phyloP scores from a whole-genome alignment of 148 eudicot species.

The Diospyros lotus region DNA sequence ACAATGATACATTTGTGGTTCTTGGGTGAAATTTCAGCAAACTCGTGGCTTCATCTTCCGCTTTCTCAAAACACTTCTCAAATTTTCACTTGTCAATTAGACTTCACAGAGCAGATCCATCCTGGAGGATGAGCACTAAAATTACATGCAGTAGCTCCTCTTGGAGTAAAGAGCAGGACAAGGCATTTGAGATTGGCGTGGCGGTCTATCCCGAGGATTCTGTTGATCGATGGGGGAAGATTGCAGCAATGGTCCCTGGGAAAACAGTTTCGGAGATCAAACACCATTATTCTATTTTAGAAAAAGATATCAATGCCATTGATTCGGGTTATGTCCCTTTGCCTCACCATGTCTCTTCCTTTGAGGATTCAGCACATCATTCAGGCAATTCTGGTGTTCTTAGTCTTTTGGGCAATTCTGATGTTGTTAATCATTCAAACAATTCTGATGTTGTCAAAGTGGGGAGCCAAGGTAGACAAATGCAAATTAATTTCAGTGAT shows the following conservation, averaged over 20 bases:
- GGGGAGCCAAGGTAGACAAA: slow-evolving; percentile 21
- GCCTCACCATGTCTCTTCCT: slow-evolving; percentile 26
- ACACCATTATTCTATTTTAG: slow-evolving; percentile 23
- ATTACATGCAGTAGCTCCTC: slow-evolving; percentile 11
- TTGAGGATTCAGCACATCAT: slow-evolving; percentile 8
- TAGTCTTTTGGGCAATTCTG: too few relatives aligned
- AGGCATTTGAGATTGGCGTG: slow-evolving; percentile 51
- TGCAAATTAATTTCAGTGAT: slow-evolving; percentile 35
- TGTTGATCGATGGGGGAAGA: slow-evolving; percentile 32
- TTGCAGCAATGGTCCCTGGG: slow-evolving; percentile 43
- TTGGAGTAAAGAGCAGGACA: slow-evolving; percentile 46
- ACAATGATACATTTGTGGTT: slow-evolving; percentile 9
- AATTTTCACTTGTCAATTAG: background rate
- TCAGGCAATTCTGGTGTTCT: slow-evolving; percentile 3
- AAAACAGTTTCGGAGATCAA: slow-evolving; percentile 34
- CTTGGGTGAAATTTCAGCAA: background rate
- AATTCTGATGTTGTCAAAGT: background rate
- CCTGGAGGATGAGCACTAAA: slow-evolving; percentile 20
- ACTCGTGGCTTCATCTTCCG: slow-evolving; percentile 6
- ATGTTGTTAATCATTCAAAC: too few relatives aligned
- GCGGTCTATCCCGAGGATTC: slow-evolving; percentile 24
- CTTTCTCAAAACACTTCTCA: background rate
- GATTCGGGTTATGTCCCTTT: slow-evolving; percentile 33
- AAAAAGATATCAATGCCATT: slow-evolving; percentile 33
- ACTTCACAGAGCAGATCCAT: background rate